Evolutionary conservation across 2,329 filamentous ascomycete genomes (phyloP).

Genomic region (Alternaria conjuncta): DNA sequence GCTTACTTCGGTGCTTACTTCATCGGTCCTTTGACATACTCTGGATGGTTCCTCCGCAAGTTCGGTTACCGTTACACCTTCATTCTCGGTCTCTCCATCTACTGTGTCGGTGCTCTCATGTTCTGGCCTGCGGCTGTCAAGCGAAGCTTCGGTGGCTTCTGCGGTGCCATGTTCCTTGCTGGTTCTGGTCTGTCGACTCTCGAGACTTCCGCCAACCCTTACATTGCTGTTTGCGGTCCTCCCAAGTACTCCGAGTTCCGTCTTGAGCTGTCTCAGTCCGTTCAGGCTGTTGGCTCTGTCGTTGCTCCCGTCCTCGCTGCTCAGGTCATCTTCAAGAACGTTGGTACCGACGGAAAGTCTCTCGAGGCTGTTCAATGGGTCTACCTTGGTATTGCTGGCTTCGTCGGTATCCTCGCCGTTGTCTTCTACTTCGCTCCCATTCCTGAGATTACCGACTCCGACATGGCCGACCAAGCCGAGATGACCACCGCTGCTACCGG

Average conservation of each 20-base stretch:
- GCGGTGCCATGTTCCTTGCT: conserved; percentile 73
- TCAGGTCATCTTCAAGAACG: conserved; percentile 73
- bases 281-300: conserved; percentile 78
- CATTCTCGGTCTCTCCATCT: conserved; percentile 73
- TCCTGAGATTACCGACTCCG: conserved; percentile 74
- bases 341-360: conserved; percentile 62
- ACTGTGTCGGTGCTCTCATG: conserved; percentile 74
- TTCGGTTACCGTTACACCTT: conserved; percentile 84
- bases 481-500: conserved; percentile 53
- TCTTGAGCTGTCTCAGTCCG: conserved; percentile 78
- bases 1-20: conserved; percentile 68
- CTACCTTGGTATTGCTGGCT: conserved; percentile 78
- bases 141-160: conserved; percentile 76
- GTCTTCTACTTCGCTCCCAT: conserved; percentile 64
- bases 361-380: conserved; percentile 78
- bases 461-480: conserved; percentile 59
- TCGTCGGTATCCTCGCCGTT: conserved; percentile 70
- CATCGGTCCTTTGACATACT: conserved; percentile 60
- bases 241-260: conserved; percentile 76
- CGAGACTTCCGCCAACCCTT: conserved; percentile 77
- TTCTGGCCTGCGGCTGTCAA: conserved; percentile 84
- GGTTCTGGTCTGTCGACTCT: conserved; percentile 75
- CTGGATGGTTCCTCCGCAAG: conserved; percentile 68
- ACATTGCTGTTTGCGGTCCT: conserved; percentile 67
- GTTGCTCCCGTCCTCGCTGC: conserved; percentile 75